Evolutionary conservation across 805 yeast genomes (phyloP).

Genomic region (Suhomyces vadensis): DNA sequence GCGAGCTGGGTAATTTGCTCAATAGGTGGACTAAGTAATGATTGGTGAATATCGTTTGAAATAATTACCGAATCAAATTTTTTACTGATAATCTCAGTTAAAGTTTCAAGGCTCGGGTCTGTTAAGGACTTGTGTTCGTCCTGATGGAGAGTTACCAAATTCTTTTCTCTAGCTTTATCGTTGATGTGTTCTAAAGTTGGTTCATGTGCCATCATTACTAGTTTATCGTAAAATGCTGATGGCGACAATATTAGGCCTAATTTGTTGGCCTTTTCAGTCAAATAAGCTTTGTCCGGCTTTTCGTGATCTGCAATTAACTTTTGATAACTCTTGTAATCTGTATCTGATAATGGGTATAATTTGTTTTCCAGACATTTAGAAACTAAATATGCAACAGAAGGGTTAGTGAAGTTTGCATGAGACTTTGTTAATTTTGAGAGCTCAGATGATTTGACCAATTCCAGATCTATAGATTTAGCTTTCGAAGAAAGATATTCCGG

Average conservation of each 20-base stretch:
- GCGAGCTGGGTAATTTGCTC: conserved; percentile 38
- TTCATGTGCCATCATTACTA: conserved; percentile 24
- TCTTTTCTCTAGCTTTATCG: conserved; percentile 20
- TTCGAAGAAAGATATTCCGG: conserved; percentile 21
- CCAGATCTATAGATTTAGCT: conserved; percentile 13
- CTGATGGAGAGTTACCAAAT: conserved; percentile 10
- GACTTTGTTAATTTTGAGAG: conserved; percentile 17
- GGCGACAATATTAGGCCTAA: conserved; percentile 34
- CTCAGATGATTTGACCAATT: conserved; percentile 15
- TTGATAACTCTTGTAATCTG: conserved; percentile 16
- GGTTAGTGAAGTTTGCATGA: conserved; percentile 17
- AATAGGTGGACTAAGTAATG: conserved; percentile 21
- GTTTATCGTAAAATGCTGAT: conserved; percentile 29
- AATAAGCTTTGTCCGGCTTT: conserved; percentile 34
- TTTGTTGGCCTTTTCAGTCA: conserved; percentile 36
- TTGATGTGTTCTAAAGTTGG: conserved; percentile 27
- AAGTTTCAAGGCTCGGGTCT: conserved; percentile 18
- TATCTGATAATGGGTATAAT: conserved; percentile 11
- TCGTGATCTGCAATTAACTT: conserved; percentile 26
- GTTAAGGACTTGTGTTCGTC: conserved; percentile 4
- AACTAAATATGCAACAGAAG: conserved; percentile 26
- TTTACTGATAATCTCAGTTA: conserved; percentile 17
- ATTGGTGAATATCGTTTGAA: conserved; percentile 3
- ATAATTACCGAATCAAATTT: conserved; percentile 14
- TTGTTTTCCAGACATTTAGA: conserved; percentile 21